Evolutionary conservation across 352 stramenopile species (phyloP).

Genomic region (Aphanomyces euteiches): DNA sequence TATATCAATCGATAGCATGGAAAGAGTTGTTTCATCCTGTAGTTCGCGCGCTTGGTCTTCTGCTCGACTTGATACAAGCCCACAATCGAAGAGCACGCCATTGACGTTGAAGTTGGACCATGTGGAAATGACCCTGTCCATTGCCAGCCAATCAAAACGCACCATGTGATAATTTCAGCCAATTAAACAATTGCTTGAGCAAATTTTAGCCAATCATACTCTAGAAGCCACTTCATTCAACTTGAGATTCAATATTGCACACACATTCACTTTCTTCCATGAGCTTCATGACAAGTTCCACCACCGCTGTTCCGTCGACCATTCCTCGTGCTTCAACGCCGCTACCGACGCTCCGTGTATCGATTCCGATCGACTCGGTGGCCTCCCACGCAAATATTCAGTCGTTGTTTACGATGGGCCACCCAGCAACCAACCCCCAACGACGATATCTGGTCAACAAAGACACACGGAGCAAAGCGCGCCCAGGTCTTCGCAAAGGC

Average conservation of each 20-base stretch:
- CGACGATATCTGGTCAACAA: slow-evolving; percentile 27
- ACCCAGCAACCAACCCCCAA: not conserved
- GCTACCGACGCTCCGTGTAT: too few species aligned
- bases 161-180: not conserved
- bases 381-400: not conserved
- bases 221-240: not conserved
- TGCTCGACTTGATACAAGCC: too few species aligned
- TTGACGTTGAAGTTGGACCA: slow-evolving; percentile 30
- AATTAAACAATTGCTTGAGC: not conserved
- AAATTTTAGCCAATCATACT: slow-evolving; percentile 21
- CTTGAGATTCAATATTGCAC: not conserved
- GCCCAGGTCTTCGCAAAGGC: slow-evolving; percentile 77
- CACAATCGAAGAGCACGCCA: slow-evolving; percentile 12
- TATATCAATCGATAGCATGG: too few species aligned
- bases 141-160: slow-evolving; percentile 13
- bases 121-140: not conserved
- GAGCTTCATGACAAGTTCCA: slow-evolving; percentile 19
- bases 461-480: slow-evolving; percentile 56
- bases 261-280: slow-evolving; percentile 2
- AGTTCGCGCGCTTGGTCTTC: too few species aligned
- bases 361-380: not conserved
- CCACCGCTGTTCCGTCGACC: not conserved
- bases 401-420: not conserved
- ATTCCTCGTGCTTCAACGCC: not conserved
- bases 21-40: too few species aligned